A percentile compares a stretch with the other conserved stretches of the same genome.
Conservation (phyloP, 1,284 basidiomycete species). For the Cystobasidium slooffiae region DNA sequence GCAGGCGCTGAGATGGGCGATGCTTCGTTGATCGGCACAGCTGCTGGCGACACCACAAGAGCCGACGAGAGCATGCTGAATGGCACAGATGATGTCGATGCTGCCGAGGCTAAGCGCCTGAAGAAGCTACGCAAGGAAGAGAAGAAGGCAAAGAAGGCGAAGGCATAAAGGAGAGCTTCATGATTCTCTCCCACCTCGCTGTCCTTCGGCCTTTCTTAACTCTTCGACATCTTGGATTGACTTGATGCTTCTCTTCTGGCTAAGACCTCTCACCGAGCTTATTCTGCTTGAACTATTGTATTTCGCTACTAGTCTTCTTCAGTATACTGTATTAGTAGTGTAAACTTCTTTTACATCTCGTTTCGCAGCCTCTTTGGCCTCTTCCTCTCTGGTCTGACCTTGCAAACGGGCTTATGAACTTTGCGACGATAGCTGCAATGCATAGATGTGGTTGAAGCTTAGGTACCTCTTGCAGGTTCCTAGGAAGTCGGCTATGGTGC, state of each 20-base stretch:
- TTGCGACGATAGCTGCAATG: too few species aligned
- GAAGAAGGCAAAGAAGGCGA: constrained; percentile 46
- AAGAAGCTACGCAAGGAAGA: constrained; percentile 51
- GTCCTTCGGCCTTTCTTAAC: not conserved
- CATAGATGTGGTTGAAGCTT: too few species aligned
- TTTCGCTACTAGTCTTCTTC: not conserved
- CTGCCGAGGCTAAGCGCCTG: constrained; percentile 52
- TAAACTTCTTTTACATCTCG: not conserved
- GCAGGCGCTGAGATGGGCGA: constrained; percentile 41
- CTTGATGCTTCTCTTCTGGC: not conserved
- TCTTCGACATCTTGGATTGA: not conserved
- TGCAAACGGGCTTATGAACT: too few species aligned
- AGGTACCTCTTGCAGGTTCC: too few species aligned
- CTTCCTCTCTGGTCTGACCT: not conserved
- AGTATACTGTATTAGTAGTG: constrained; percentile 19
- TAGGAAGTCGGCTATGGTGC: too few species aligned
- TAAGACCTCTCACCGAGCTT: not conserved
- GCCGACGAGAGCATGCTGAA: constrained; percentile 38
- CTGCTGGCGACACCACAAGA: constrained; percentile 24
- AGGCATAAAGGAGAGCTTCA: not conserved
- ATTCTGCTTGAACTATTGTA: not conserved
- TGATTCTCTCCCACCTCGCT: not conserved
- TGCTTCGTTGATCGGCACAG: constrained; percentile 34
- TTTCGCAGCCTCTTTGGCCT: not conserved
- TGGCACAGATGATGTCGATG: constrained; percentile 26